phyloP scores from a whole-genome alignment of 2,329 filamentous ascomycete genomes.

The Aureobasidium sp. region DNA sequence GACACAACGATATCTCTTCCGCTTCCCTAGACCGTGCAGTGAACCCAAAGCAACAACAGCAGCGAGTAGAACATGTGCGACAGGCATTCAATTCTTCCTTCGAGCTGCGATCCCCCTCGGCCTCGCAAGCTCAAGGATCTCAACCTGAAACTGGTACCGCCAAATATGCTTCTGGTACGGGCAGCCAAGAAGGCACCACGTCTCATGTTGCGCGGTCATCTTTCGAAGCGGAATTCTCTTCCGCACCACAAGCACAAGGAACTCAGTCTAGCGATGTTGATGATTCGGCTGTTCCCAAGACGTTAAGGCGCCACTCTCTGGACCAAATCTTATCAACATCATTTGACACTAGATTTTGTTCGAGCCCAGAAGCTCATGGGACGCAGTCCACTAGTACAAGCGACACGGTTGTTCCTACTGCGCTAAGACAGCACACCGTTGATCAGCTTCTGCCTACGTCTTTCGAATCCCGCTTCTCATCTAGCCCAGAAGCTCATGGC shows the following conservation, averaged over 20 bases:
- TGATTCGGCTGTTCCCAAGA: not conserved
- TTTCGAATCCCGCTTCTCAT: constrained; percentile 1
- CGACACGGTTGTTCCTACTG: not conserved
- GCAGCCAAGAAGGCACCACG: not conserved
- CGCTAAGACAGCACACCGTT: not conserved
- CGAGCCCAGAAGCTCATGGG: constrained; percentile 1
- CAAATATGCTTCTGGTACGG: no score
- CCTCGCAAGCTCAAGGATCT: not conserved
- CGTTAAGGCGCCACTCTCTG: not conserved
- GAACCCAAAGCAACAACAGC: not conserved
- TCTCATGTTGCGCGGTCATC: not conserved
- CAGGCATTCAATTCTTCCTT: not conserved
- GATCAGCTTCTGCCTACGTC: not conserved
- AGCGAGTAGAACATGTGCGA: not conserved
- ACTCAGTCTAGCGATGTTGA: not conserved
- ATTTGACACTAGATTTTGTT: not conserved
- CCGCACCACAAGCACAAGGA: not conserved
- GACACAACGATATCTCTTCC: not conserved
- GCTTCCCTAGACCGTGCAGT: not conserved
- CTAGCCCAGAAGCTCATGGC: not conserved
- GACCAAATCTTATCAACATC: not conserved
- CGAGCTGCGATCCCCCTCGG: not conserved
- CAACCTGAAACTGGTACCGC: not conserved
- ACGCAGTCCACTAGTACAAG: not conserved
- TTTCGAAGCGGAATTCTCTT: not conserved